Percentiles rank a stretch among this genome's conserved stretches.
phyloP scores from a whole-genome alignment of 2,329 filamentous ascomycete genomes.

The Chrysoporthe cubensis region DNA sequence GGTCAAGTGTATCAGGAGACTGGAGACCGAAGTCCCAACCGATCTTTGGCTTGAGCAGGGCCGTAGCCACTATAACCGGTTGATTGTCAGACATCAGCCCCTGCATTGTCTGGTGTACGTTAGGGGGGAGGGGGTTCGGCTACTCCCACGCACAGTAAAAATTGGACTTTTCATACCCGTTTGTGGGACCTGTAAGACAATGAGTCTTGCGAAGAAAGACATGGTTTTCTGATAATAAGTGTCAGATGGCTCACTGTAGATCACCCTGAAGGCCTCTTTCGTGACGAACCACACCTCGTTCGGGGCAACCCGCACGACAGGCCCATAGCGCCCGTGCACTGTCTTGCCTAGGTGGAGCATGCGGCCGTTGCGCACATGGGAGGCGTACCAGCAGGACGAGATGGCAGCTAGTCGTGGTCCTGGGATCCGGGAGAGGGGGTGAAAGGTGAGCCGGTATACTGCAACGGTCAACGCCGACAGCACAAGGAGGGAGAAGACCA shows the following conservation, averaged over 20 bases:
- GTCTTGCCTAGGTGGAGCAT: constrained; percentile 46
- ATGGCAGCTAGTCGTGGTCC: constrained; percentile 52
- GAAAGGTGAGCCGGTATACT: constrained; percentile 46
- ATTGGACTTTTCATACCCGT: constrained; percentile 54
- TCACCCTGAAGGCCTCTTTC: constrained; percentile 49
- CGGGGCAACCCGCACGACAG: constrained; percentile 56
- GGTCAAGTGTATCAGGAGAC: constrained; percentile 51
- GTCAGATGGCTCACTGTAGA: constrained; percentile 48
- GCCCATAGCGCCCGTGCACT: constrained; percentile 53
- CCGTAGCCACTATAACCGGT: constrained; percentile 47
- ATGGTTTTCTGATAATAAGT: background rate
- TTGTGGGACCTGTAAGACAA: constrained; percentile 44
- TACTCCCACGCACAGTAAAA: constrained; percentile 50
- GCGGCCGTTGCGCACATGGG: constrained; percentile 48
- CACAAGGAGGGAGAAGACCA: background rate
- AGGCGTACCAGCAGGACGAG: constrained; percentile 53
- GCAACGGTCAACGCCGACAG: constrained; percentile 4
- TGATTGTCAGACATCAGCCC: constrained; percentile 7
- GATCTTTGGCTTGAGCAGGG: constrained; percentile 47
- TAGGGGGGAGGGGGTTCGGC: background rate
- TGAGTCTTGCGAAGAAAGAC: background rate
- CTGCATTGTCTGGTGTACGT: background rate
- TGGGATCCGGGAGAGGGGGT: constrained; percentile 50
- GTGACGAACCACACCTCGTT: constrained; percentile 58
- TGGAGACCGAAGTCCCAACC: constrained; percentile 42